These are phyloP conservation scores for Alternaria sp. DNA, from an alignment of 2,329 filamentous ascomycete species.

Conservation along the genomic window DNA sequence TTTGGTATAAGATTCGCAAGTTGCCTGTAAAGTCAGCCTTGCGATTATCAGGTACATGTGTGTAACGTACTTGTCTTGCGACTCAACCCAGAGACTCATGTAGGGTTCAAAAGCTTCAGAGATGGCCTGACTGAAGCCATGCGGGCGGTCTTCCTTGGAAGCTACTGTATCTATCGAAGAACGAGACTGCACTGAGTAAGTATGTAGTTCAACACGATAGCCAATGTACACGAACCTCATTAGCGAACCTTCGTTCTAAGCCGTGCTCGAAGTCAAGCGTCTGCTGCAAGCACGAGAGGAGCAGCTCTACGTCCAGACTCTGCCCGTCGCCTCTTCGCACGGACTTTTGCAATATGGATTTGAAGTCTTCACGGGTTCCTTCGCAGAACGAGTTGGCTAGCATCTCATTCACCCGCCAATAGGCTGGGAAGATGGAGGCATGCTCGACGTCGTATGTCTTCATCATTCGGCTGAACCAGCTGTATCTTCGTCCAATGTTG, in stretches of 20 bases:
- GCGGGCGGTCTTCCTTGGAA: slow-evolving; percentile 76
- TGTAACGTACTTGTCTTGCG: slow-evolving; percentile 74
- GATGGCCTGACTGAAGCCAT: slow-evolving; percentile 87
- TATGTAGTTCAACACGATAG: background rate
- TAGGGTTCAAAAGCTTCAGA: slow-evolving; percentile 98
- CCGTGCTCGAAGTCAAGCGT: slow-evolving; percentile 96
- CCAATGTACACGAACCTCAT: slow-evolving; percentile 52
- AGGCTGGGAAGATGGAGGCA: slow-evolving; percentile 80
- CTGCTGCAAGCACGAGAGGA: slow-evolving; percentile 90
- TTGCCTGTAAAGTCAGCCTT: slow-evolving; percentile 58
- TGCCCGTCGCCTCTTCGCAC: slow-evolving; percentile 80
- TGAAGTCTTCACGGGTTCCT: slow-evolving; percentile 93
- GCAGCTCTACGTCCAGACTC: slow-evolving; percentile 85
- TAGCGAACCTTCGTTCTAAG: slow-evolving; percentile 83
- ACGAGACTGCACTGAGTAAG: slow-evolving; percentile 62
- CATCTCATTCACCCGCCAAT: slow-evolving; percentile 90
- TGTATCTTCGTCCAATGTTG: slow-evolving; percentile 93
- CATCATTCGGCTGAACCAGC: slow-evolving; percentile 95
- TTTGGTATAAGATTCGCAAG: slow-evolving; percentile 83
- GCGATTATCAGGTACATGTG: background rate
- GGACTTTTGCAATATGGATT: slow-evolving; percentile 85
- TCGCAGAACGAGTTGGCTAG: slow-evolving; percentile 94
- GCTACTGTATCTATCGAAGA: slow-evolving; percentile 90
- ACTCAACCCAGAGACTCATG: slow-evolving; percentile 95
- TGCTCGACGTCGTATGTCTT: slow-evolving; percentile 97